Evolutionary conservation across 495 filamentous ascomycete genomes (phyloP).

Genomic region (Glutinoglossum americanum): DNA sequence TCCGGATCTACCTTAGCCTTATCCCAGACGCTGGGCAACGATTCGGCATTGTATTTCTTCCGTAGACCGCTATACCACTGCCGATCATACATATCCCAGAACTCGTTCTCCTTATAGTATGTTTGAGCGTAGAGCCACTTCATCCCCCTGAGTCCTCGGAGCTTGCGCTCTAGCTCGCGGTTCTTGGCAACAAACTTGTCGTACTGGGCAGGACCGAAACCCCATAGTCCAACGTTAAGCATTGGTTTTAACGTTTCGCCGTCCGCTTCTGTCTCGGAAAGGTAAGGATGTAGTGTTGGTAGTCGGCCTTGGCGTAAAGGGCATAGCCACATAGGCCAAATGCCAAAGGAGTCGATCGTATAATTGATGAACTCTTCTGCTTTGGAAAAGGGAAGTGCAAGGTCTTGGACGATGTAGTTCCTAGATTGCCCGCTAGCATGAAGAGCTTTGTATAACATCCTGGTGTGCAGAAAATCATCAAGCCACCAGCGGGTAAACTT

Average conservation of each 20-base stretch:
- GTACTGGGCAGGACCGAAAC: constrained; percentile 15
- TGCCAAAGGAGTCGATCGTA: constrained; percentile 20
- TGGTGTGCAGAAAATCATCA: constrained; percentile 30
- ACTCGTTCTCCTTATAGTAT: constrained; percentile 31
- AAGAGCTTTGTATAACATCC: constrained; percentile 34
- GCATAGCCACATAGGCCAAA: constrained; percentile 40
- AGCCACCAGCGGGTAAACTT: constrained; percentile 28
- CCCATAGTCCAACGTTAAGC: constrained; percentile 36
- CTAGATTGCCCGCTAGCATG: constrained; percentile 27
- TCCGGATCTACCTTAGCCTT: constrained; percentile 26
- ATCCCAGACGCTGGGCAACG: constrained; percentile 28
- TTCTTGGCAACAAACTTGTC: constrained; percentile 32
- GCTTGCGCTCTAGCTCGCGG: constrained; percentile 38
- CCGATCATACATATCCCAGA: constrained; percentile 31
- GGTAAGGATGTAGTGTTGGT: constrained; percentile 11
- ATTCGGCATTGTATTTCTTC: constrained; percentile 25
- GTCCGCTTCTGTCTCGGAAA: constrained; percentile 10
- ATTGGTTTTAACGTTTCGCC: constrained; percentile 15
- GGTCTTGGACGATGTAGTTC: constrained; percentile 32
- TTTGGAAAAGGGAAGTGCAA: constrained; percentile 27
- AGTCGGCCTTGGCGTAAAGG: constrained; percentile 19
- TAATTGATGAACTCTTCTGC: constrained; percentile 29
- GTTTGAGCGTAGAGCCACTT: constrained; percentile 38
- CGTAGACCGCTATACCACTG: constrained; percentile 26
- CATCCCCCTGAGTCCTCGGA: constrained; percentile 41